Percentiles rank a stretch among this genome's conserved stretches.
phyloP scores from a whole-genome alignment of 1,139 yeast species.

The Pichia sp. region DNA sequence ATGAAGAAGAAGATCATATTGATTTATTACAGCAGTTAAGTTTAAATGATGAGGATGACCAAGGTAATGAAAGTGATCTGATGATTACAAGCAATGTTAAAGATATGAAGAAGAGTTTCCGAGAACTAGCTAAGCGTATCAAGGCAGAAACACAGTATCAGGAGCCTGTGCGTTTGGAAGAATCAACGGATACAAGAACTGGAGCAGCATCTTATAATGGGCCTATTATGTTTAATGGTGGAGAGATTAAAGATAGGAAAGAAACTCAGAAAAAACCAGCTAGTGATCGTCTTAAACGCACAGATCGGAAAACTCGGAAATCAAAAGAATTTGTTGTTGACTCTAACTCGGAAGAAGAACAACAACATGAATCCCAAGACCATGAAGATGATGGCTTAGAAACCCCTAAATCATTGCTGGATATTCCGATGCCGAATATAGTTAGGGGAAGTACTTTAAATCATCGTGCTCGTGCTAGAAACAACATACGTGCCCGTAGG shows the following conservation, averaged over 20 bases:
- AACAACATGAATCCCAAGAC: not conserved
- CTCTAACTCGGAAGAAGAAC: not conserved
- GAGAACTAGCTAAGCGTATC: slow-evolving; percentile 25
- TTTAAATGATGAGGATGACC: slow-evolving; percentile 16
- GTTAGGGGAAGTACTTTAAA: not conserved
- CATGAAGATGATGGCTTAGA: not conserved
- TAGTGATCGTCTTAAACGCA: too few relatives aligned
- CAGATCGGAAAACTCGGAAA: not conserved
- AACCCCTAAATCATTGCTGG: too few relatives aligned
- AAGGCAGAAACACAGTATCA: slow-evolving; percentile 20
- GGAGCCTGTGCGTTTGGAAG: not conserved
- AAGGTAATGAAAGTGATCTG: slow-evolving; percentile 23
- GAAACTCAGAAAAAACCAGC: too few relatives aligned
- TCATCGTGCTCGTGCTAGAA: not conserved
- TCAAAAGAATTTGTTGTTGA: not conserved
- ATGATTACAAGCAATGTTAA: slow-evolving; percentile 11
- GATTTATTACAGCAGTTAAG: slow-evolving; percentile 45
- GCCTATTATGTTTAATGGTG: not conserved
- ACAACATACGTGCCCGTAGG: not conserved
- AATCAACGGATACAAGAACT: too few relatives aligned
- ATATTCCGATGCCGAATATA: not conserved
- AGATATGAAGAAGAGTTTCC: slow-evolving; percentile 28
- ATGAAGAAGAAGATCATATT: slow-evolving; percentile 59
- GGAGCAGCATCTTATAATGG: too few relatives aligned
- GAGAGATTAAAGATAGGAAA: too few relatives aligned